A percentile compares a stretch with the other conserved stretches of the same genome.
These are phyloP conservation scores for Acer yangbiense DNA, from an alignment of 345 rosid species.

Conservation along the genomic window DNA sequence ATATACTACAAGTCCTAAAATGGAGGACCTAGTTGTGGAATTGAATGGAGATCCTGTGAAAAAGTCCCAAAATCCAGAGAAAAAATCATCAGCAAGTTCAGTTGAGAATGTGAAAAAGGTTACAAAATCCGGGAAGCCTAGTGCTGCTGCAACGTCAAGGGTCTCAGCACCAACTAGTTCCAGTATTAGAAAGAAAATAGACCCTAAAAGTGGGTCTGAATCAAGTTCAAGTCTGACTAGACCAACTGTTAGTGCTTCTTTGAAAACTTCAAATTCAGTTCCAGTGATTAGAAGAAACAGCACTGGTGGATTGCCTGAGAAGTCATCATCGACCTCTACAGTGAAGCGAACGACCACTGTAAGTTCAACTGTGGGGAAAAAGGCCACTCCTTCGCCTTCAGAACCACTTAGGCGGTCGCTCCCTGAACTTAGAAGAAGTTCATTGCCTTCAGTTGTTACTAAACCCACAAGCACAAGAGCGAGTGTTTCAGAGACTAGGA, in stretches of 20 bases:
- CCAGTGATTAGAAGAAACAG: conserved; percentile 73
- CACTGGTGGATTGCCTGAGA: conserved; percentile 80
- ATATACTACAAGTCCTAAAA: conserved; percentile 30
- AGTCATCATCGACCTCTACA: conserved; percentile 36
- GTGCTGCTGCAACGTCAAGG: conserved; percentile 38
- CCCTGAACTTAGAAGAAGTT: conserved; percentile 80
- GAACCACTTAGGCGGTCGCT: conserved; percentile 72
- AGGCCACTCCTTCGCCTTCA: conserved; percentile 37
- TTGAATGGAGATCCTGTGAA: conserved; percentile 37
- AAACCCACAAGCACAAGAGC: conserved; percentile 46
- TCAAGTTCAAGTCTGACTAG: conserved; percentile 46
- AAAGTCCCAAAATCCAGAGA: conserved; percentile 35
- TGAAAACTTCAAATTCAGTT: conserved; percentile 45
- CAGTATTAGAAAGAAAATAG: conserved; percentile 55
- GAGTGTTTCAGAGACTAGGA: conserved; percentile 53
- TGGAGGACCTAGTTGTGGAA: conserved; percentile 62
- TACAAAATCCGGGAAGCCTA: conserved; percentile 35
- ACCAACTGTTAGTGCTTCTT: conserved; percentile 47
- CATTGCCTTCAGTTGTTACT: conserved; percentile 64
- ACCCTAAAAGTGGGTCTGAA: conserved; percentile 30
- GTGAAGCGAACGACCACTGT: conserved; percentile 28
- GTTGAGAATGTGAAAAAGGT: conserved; percentile 42
- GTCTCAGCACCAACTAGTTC: conserved; percentile 50
- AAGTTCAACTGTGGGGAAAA: conserved; percentile 45
- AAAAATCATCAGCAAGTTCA: conserved; percentile 38